These are phyloP conservation scores for Thielaviopsis populi DNA, from an alignment of 2,329 filamentous ascomycete genomes.

Conservation along the genomic window DNA sequence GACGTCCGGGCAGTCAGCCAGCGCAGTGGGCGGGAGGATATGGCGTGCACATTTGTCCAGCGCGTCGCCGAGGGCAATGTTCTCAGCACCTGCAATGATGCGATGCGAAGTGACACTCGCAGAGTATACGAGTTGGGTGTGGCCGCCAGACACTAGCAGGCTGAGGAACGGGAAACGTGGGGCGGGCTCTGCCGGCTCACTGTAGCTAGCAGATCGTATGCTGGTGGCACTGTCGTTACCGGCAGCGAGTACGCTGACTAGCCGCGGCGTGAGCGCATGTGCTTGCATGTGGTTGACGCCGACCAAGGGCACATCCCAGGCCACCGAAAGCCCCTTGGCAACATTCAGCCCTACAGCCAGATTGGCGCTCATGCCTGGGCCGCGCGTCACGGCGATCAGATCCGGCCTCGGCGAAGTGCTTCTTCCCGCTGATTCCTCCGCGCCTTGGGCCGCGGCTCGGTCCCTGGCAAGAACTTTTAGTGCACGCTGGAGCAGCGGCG, in stretches of 20 bases:
- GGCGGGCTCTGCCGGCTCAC: neutral
- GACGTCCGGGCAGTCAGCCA: conserved; percentile 42
- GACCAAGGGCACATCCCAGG: conserved; percentile 68
- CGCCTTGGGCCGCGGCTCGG: neutral
- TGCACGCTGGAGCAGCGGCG: conserved; percentile 50
- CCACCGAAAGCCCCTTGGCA: conserved; percentile 74
- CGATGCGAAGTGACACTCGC: conserved; percentile 50
- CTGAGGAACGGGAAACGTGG: conserved; percentile 65
- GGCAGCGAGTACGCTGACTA: conserved; percentile 46
- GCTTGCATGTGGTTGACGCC: conserved; percentile 97
- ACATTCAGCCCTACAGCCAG: conserved; percentile 64
- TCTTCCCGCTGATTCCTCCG: conserved; percentile 18
- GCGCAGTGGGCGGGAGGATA: conserved; percentile 48
- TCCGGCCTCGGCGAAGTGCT: conserved; percentile 41
- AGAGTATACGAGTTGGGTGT: conserved; percentile 75
- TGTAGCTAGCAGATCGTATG: neutral
- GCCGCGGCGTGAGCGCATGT: conserved; percentile 73
- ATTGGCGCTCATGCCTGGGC: conserved; percentile 74
- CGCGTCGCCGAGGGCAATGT: conserved; percentile 78
- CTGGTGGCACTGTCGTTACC: neutral
- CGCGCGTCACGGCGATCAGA: conserved; percentile 77
- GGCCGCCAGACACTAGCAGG: conserved; percentile 79
- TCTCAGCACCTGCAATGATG: conserved; percentile 57
- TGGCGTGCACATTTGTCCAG: conserved; percentile 74
- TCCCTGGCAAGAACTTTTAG: conserved; percentile 25